Base-by-base conservation (phyloP, 805 yeast species). In the Saccharomycopsis microspora region DNA sequence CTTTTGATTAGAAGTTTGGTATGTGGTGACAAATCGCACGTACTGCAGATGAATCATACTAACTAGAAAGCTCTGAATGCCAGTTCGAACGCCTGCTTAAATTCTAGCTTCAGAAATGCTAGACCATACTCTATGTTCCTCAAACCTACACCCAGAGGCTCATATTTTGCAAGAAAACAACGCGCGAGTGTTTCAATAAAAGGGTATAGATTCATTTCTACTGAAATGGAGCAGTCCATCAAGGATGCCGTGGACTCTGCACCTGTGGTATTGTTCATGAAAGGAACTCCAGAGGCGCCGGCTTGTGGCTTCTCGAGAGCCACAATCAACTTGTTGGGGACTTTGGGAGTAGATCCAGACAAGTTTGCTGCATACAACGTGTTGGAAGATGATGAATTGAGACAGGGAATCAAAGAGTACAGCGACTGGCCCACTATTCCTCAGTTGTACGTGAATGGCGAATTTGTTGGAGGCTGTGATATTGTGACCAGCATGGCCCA, bases 391-490 rank as follows among this genome's bases (percentile, higher is more conserved):
- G 79, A 83, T 3, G 97, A 93, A 58, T 75, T 93, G 54, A 84
- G 98, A 67, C 80, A 85, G 43, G 98, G 97, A 33, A 87, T 93
- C 59, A 93, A 93, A 68, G 98, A 93, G 63, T 93, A 77, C 66
- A 80, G 90, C 56, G 82, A 85, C 55, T 93, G 99, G 99, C 99
- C 99, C 48, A 93, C 99, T 0, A 88, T 93, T 51, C 99, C 99
- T 10, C 99, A 93, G 66, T 74, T 93, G 41, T 93, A 89, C 61
- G 87, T 93, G 9, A 76, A 82, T 56, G 80, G 82, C 56, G 98
- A 93, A 62, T 93, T 93, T 61, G 75, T 93, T 46, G 99, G 99
- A 41, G 99, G 99, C 4, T 93, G 97, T 67, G 99, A 93, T 65
- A 89, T 93, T 54, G 73, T 93, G 46, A 86, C 83, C 61, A 78